Evolutionary conservation across 805 yeast genomes (phyloP).

Genomic region (Ogataea haglerorum): DNA sequence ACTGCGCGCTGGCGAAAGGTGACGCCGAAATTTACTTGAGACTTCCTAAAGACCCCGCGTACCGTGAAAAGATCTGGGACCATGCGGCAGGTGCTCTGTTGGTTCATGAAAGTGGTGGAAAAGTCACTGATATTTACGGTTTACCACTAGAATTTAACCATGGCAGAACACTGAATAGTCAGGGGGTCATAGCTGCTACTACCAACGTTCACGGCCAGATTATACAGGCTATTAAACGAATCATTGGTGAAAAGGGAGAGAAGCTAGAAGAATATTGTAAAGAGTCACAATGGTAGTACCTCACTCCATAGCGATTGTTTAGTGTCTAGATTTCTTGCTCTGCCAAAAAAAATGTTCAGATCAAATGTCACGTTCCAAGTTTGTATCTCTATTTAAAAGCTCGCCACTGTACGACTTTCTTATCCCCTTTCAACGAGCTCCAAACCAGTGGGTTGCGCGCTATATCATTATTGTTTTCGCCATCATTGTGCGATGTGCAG

Average conservation of each 20-base stretch:
- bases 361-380: slow-evolving; percentile 16
- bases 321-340: too few relatives aligned
- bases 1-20: slow-evolving; percentile 87
- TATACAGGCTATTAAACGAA: slow-evolving; percentile 43
- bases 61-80: slow-evolving; percentile 97
- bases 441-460: slow-evolving; percentile 87
- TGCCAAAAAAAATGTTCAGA: not conserved
- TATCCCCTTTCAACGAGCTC: slow-evolving; percentile 75
- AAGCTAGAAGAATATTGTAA: slow-evolving; percentile 25
- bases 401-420: slow-evolving; percentile 78
- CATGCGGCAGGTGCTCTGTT: slow-evolving; percentile 95
- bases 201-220: slow-evolving; percentile 46
- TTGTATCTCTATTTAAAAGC: slow-evolving; percentile 33
- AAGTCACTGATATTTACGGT: slow-evolving; percentile 82
- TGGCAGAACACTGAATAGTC: slow-evolving; percentile 77
- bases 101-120: slow-evolving; percentile 87
- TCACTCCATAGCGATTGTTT: too few relatives aligned
- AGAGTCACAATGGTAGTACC: not conserved
- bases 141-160: slow-evolving; percentile 71
- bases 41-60: slow-evolving; percentile 70
- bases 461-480: slow-evolving; percentile 73
- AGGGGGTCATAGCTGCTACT: slow-evolving; percentile 90
- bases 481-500: slow-evolving; percentile 72
- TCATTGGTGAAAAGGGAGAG: slow-evolving; percentile 35
- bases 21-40: slow-evolving; percentile 90